A percentile compares a stretch with the other conserved stretches of the same genome.
These are phyloP conservation scores for Hypoxylon sp. DNA, from an alignment of 2,329 filamentous ascomycete species.

Conservation along the genomic window DNA sequence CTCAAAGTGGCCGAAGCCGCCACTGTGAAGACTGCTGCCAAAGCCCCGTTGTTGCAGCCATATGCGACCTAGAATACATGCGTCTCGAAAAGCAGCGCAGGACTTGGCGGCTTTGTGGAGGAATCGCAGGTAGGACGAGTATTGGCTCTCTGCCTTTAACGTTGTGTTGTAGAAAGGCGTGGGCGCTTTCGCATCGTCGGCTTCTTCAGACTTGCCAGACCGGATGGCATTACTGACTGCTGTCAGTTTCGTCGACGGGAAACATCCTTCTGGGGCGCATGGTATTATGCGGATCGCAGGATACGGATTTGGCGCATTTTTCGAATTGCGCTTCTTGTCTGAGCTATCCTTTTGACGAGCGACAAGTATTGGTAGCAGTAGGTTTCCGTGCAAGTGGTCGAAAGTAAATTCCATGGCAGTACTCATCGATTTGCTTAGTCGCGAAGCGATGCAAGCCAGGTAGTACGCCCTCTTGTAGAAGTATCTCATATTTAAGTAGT, in stretches of 20 bases:
- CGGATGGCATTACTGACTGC: conserved; percentile 76
- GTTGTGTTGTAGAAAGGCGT: conserved; percentile 92
- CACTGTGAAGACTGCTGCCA: conserved; percentile 69
- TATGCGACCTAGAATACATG: conserved; percentile 82
- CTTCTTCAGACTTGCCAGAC: conserved; percentile 54
- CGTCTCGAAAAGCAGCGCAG: conserved; percentile 79
- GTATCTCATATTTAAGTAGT: conserved; percentile 91
- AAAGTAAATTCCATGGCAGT: conserved; percentile 67
- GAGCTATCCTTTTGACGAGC: conserved; percentile 49
- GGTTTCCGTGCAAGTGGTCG: conserved; percentile 74
- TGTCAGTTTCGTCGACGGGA: conserved; percentile 74
- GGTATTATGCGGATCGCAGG: conserved; percentile 78
- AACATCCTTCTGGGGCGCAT: conserved; percentile 72
- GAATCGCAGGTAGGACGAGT: conserved; percentile 77
- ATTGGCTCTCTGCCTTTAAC: conserved; percentile 77
- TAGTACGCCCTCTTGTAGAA: conserved; percentile 96
- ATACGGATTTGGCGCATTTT: conserved; percentile 32
- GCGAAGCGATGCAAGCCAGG: conserved; percentile 79
- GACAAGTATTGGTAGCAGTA: conserved; percentile 73
- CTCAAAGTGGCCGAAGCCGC: conserved; percentile 93
- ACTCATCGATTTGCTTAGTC: conserved; percentile 66
- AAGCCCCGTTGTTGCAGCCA: conserved; percentile 93
- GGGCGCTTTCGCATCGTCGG: conserved; percentile 54
- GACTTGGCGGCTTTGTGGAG: conserved; percentile 73
- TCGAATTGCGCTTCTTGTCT: conserved; percentile 35